Evolutionary conservation across 1,139 yeast genomes (phyloP).

Genomic region (Diutina scorzettiae): DNA sequence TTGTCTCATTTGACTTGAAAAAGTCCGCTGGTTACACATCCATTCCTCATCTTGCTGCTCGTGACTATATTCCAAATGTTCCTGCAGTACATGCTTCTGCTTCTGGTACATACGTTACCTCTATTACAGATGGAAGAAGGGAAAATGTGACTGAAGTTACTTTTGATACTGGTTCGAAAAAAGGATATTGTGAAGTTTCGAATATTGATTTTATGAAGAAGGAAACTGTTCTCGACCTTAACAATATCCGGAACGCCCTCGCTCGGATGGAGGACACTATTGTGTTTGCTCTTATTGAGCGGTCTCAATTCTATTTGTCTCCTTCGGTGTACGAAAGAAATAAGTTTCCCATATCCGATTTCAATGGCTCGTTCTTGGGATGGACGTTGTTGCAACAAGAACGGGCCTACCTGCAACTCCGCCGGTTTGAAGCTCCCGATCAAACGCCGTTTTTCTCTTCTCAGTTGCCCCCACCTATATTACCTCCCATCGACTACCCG

Average conservation of each 20-base stretch:
- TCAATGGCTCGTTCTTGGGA: conserved; percentile 75
- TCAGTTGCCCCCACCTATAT: conserved; percentile 48
- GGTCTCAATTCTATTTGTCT: conserved; percentile 76
- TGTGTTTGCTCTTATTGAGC: conserved; percentile 81
- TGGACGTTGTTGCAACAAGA: conserved; percentile 77
- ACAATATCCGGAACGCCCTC: conserved; percentile 72
- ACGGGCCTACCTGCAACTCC: conserved; percentile 65
- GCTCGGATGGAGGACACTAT: conserved; percentile 95
- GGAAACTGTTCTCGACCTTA: conserved; percentile 66
- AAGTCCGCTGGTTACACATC: too few species aligned
- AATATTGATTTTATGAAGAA: conserved; percentile 83
- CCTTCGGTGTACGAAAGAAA: conserved; percentile 60
- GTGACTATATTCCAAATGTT: too few species aligned
- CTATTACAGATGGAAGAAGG: too few species aligned
- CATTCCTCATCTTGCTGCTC: too few species aligned
- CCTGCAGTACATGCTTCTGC: too few species aligned
- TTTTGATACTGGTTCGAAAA: too few species aligned
- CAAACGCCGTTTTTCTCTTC: conserved; percentile 82
- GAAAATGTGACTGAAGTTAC: too few species aligned
- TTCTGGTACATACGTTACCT: too few species aligned
- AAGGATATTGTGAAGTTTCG: too few species aligned
- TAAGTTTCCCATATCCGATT: conserved; percentile 50
- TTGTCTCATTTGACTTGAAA: too few species aligned
- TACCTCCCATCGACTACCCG: conserved; percentile 76
- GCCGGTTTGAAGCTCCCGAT: conserved; percentile 92